Evolutionary conservation across 305 asterid species (phyloP).

Genomic region (Fraxinus nigra): DNA sequence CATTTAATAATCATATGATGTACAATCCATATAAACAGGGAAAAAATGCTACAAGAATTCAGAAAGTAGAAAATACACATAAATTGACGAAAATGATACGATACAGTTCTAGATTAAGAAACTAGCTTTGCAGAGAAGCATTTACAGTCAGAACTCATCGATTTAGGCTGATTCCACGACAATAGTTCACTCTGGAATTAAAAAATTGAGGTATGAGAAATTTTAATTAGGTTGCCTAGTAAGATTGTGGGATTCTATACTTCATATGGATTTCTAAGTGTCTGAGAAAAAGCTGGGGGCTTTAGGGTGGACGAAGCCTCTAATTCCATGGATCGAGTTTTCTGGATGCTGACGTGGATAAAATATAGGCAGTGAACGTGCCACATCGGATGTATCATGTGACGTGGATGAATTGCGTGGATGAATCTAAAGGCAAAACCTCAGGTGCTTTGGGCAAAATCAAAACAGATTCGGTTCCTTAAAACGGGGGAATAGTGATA

Average conservation of each 20-base stretch:
- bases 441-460: constrained; percentile 6
- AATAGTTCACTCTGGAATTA: not conserved
- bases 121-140: not conserved
- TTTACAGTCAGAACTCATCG: constrained; percentile 26
- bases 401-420: constrained; percentile 18
- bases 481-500: not conserved
- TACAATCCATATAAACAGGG: not conserved
- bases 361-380: too few species aligned
- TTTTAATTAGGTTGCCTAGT: too few species aligned
- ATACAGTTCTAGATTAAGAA: not conserved
- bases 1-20: not conserved
- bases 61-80: not conserved
- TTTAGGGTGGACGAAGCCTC: not conserved
- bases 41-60: not conserved
- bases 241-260: not conserved
- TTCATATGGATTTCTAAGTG: not conserved
- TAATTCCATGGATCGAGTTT: not conserved
- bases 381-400: not conserved
- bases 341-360: constrained; percentile 19
- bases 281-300: not conserved
- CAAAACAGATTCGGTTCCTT: not conserved
- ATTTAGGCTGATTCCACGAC: constrained; percentile 11
- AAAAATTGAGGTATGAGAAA: not conserved
- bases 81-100: not conserved
- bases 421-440: constrained; percentile 26